A percentile compares a stretch with the other conserved stretches of the same genome.
phyloP scores from a whole-genome alignment of 2,329 filamentous ascomycete species.

The Tolypocladium inflatum region DNA sequence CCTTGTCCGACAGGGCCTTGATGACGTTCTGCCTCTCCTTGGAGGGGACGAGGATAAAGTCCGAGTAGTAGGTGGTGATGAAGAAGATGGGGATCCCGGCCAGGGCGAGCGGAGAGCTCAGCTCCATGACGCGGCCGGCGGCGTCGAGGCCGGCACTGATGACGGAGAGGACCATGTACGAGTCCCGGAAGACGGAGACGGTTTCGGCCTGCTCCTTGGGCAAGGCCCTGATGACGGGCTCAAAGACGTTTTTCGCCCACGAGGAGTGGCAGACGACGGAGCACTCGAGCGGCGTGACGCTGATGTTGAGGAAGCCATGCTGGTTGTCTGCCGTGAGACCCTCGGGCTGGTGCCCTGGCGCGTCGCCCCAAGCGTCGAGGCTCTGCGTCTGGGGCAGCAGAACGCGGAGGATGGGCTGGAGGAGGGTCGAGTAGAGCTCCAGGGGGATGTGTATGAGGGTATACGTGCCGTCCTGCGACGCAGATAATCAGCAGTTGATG shows the following conservation, averaged over 20 bases:
- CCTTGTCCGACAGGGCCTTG: constrained; percentile 64
- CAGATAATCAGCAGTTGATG: background rate
- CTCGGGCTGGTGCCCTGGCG: constrained; percentile 28
- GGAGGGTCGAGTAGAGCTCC: constrained; percentile 63
- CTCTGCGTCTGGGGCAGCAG: constrained; percentile 57
- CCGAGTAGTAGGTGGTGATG: constrained; percentile 95
- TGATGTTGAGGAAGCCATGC: constrained; percentile 87
- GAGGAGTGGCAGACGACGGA: constrained; percentile 79
- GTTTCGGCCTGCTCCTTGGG: constrained; percentile 39
- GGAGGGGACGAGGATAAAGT: constrained; percentile 86
- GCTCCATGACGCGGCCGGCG: constrained; percentile 79
- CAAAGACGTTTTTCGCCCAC: constrained; percentile 66
- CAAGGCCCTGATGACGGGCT: constrained; percentile 57
- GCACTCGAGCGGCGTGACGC: constrained; percentile 84
- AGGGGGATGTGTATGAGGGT: constrained; percentile 87
- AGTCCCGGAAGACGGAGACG: constrained; percentile 70
- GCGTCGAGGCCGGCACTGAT: constrained; percentile 86
- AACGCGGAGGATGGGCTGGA: constrained; percentile 80
- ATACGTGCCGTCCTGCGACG: constrained; percentile 66
- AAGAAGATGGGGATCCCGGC: constrained; percentile 96
- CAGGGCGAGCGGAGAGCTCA: constrained; percentile 83
- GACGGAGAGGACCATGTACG: constrained; percentile 83
- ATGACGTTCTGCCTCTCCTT: constrained; percentile 67
- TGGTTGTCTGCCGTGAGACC: constrained; percentile 41
- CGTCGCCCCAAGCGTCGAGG: constrained; percentile 23